Conservation (phyloP, 1,284 basidiomycete species). For the Malassezia psittaci region DNA sequence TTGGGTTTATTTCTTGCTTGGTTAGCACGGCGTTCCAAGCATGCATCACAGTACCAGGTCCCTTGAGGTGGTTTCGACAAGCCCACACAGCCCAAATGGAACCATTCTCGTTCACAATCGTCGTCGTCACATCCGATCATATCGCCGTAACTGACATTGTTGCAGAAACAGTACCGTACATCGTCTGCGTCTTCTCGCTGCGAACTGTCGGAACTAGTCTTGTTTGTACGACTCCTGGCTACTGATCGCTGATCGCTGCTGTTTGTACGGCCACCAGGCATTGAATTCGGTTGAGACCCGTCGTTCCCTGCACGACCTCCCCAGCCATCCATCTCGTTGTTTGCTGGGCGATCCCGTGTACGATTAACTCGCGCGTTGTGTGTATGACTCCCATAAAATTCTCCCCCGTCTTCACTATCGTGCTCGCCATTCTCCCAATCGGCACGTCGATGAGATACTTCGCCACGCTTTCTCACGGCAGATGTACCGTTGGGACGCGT, state of each 20-base stretch:
- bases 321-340: neutral
- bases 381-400: neutral
- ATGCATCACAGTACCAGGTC: conserved; percentile 62
- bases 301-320: neutral
- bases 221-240: conserved; percentile 1
- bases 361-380: neutral
- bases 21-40: conserved; percentile 26
- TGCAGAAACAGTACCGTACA: conserved; percentile 76
- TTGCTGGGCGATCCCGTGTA: neutral
- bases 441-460: neutral
- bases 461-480: neutral
- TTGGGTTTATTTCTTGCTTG: conserved; percentile 13
- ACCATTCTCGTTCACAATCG: conserved; percentile 88
- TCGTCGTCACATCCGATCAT: conserved; percentile 94
- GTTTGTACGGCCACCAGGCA: neutral
- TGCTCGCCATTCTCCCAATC: neutral
- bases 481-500: neutral
- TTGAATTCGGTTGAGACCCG: neutral
- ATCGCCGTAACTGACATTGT: conserved; percentile 75
- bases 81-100: conserved; percentile 63
- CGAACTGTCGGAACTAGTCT: neutral
- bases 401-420: conserved; percentile 1
- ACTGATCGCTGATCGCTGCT: neutral
- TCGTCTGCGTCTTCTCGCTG: conserved; percentile 50
- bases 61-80: conserved; percentile 57